Evolutionary conservation across 257 asterid genomes (phyloP), one percentile per base, ranked within the genome.

Genomic region (Nyctanthes arbortristis): DNA sequence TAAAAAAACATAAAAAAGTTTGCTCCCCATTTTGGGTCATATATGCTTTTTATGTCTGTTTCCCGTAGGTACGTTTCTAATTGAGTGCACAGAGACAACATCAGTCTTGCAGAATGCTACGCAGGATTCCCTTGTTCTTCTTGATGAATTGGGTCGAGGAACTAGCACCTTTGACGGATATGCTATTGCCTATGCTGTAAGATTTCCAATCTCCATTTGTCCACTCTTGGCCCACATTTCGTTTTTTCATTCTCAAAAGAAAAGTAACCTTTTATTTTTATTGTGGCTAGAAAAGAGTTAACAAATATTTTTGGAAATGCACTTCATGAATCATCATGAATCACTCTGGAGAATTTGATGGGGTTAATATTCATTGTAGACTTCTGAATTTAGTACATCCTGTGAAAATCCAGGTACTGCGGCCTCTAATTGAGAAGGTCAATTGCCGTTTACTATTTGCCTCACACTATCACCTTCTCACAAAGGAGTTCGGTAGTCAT

Each of bases 131-230:
- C 93, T 93, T 40, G 99, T 93, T 66, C 84, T 93, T 81, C 95
- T 93, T 73, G 99, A 93, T 77, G 99, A 93, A 75, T 81, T 93
- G 91, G 97, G 97, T 72, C 86, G 99, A 79, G 99, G 99, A 73
- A 93, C 99, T 1, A 93, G 99, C 80, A 93, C 99, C 31, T 93
- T 89, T 63, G 97, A 93, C 76, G 99, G 97, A 77, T 93, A 93
- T 63, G 96, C 99, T 67, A 91, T 93, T 40, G 97, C 99, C 54
- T 91, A 91, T 80, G 96, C 99, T 72, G 99, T 93, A 78, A 89
- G 99, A 72, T 71, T 70, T 45, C 58, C 49, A 66, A 61, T 65
- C 45, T 68, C 54, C 75, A 7, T 20, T 67, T 66, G 47, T 70
- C 61, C 49, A 54, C 73, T 55, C 35, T 63, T 62, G 61, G 70